Evolutionary conservation across 768 basidiomycete species (phyloP), one percentile per base, ranked within the genome.

Genomic region (Coprinellus aureogranulatus): DNA sequence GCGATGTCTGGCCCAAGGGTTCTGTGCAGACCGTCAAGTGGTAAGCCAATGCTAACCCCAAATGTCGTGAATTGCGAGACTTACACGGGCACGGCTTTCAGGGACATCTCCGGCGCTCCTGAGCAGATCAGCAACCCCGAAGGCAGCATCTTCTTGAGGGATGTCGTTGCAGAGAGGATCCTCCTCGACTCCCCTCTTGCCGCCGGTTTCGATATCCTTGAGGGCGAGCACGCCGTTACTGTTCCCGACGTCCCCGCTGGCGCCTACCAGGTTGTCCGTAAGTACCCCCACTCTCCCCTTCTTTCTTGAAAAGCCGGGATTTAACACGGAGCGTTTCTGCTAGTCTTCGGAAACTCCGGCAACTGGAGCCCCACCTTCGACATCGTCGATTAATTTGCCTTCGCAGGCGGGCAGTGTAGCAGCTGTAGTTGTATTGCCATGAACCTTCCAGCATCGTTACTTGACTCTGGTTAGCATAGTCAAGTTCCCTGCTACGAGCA

Each of bases 111-210:
- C 10, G 22, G 22, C 23, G 46, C 22, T 8, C 46, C 46, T 18
- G 18, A 58, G 3, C 65, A 82, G 55, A 79, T 84, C 60, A 83
- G 82, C 22, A 84, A 83, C 64, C 63, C 65, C 40, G 30, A 57
- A 2, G 83, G 83, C 30, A 26, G 48, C 55, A 72, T 84, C 53
- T 68, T 73, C 49, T 73, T 84, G 34, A 74, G 81, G 49, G 68
- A 71, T 30, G 70, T 31, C 37, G 60, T 23, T 49, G 10, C 26
- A 62, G 66, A 75, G 65, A 62, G 62, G 39, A 62, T 78, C 55
- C 16, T 51, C 16, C 44, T 53, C 8, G 28, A 45, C 34, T 4
- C 37, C 10, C 57, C 57, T 22, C 57, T 58, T 26, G 78, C 74
- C 0, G 47, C 60, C 6, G 64, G 63, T 25, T 78, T 79, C 49